These are phyloP conservation scores for Pythium insidiosum DNA, from an alignment of 352 stramenopile species.

Conservation along the genomic window DNA sequence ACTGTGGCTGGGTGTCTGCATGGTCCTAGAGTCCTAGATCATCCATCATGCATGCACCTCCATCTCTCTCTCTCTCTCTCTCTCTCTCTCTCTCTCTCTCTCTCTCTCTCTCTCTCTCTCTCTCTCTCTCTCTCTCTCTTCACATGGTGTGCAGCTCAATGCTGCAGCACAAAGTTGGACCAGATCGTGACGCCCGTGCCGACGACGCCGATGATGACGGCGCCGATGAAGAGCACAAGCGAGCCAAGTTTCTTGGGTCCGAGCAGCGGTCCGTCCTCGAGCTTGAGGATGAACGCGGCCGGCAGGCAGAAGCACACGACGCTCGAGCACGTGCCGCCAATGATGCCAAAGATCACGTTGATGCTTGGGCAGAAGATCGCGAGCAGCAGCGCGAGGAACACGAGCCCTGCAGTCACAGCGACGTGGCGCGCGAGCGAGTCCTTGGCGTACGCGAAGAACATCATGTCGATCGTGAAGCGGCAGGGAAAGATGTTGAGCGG, in stretches of 20 bases:
- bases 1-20: neutral
- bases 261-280: slow-evolving; percentile 63
- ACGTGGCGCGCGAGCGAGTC: slow-evolving; percentile 65
- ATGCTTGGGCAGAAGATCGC: slow-evolving; percentile 83
- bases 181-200: slow-evolving; percentile 69
- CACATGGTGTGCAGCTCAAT: slow-evolving; percentile 10
- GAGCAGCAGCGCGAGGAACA: slow-evolving; percentile 58
- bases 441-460: slow-evolving; percentile 77
- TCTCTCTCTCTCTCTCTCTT: too few species aligned
- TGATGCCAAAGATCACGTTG: slow-evolving; percentile 83
- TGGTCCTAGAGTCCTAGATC: neutral
- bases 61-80: too few species aligned
- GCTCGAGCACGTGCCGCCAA: slow-evolving; percentile 73
- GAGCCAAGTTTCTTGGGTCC: slow-evolving; percentile 68
- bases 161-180: slow-evolving; percentile 29
- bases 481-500: slow-evolving; percentile 85
- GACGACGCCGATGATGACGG: slow-evolving; percentile 58
- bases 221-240: slow-evolving; percentile 59
- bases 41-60: neutral
- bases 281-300: slow-evolving; percentile 79
- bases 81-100: too few species aligned
- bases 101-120: too few species aligned
- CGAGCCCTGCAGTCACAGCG: slow-evolving; percentile 47
- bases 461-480: slow-evolving; percentile 84
- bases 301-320: slow-evolving; percentile 83